Base-by-base conservation (phyloP, 305 asterid genomes). In the Euphrasia arctica region DNA sequence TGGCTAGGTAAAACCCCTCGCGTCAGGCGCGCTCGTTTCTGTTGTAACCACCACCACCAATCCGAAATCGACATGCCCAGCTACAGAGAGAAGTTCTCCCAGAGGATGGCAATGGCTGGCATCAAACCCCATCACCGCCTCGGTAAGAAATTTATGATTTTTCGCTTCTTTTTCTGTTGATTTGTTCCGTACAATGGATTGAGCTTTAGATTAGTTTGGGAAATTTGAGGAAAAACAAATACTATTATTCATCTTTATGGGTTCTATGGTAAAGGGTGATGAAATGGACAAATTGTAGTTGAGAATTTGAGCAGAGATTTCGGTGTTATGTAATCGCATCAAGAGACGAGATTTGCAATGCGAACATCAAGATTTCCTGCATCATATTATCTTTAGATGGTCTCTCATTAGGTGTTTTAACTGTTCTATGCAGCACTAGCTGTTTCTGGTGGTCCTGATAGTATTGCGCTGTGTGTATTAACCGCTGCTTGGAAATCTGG, bases 391-490 rank as follows among this genome's bases (percentile, higher is more conserved):
- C 43, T 39, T 60, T 42, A 60, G 42, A 10, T 61, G 63, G 61
- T 51, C 9, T 70, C 67, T 75, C 59, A 67, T 13, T 43, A 50
- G 55, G 54, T 50, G 54, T 29, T 66, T 58, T 61, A 39, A 34
- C 57, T 65, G 62, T 62, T 74, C 25, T 64, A 42, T 72, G 61
- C 85, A 93, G 99, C 95, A 71, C 56, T 93, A 31, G 99, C 92
- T 39, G 97, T 90, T 72, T 93, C 99, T 67, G 99, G 99, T 62
- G 97, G 99, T 48, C 95, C 99, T 64, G 99, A 93, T 78, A 90
- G 99, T 77, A 83, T 90, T 68, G 96, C 97, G 60, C 84, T 93
- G 3, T 90, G 97, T 72, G 75, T 85, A 49, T 67, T 93, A 70
- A 82, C 96, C 68, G 86, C 87, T 65, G 77, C 78, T 54, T 93